Conservation (phyloP, 495 filamentous ascomycete species). For the Filosporella fistucella region DNA sequence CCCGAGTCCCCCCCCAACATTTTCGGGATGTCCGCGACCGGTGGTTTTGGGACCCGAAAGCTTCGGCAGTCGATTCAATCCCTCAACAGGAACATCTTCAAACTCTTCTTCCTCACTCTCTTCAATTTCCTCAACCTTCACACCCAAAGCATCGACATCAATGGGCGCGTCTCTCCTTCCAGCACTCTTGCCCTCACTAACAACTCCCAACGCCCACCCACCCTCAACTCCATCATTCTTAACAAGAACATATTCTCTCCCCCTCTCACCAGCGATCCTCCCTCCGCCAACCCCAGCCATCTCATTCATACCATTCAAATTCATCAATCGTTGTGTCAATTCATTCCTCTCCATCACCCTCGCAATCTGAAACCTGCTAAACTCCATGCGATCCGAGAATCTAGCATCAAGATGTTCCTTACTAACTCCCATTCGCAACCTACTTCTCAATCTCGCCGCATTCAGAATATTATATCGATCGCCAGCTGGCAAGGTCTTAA, state of each 20-base stretch:
- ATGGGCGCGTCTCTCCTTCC: conserved; percentile 79
- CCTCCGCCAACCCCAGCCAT: conserved; percentile 55
- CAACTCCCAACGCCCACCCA: conserved; percentile 95
- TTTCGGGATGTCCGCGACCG: conserved; percentile 28
- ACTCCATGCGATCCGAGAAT: conserved; percentile 98
- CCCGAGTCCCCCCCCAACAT: conserved; percentile 31
- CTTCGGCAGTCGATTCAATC: conserved; percentile 75
- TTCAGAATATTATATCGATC: conserved; percentile 98
- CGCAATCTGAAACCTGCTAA: conserved; percentile 94
- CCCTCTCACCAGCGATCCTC: conserved; percentile 84
- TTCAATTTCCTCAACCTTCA: conserved; percentile 47
- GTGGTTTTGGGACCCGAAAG: conserved; percentile 1
- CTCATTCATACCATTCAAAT: conserved; percentile 82
- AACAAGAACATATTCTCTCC: conserved; percentile 90
- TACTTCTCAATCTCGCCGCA: conserved; percentile 78
- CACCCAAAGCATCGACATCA: conserved; percentile 71
- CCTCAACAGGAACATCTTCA: conserved; percentile 94
- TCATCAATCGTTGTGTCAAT: conserved; percentile 93
- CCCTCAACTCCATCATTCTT: conserved; percentile 93
- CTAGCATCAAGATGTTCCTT: conserved; percentile 93
- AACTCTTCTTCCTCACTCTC: conserved; percentile 72
- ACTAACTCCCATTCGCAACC: conserved; percentile 89
- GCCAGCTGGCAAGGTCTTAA: conserved; percentile 78
- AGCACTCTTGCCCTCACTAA: conserved; percentile 70
- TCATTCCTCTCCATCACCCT: conserved; percentile 87